Evolutionary conservation across 2,329 filamentous ascomycete genomes (phyloP), one percentile per base, ranked within the genome.

Genomic region (Dactylellina leptospora): DNA sequence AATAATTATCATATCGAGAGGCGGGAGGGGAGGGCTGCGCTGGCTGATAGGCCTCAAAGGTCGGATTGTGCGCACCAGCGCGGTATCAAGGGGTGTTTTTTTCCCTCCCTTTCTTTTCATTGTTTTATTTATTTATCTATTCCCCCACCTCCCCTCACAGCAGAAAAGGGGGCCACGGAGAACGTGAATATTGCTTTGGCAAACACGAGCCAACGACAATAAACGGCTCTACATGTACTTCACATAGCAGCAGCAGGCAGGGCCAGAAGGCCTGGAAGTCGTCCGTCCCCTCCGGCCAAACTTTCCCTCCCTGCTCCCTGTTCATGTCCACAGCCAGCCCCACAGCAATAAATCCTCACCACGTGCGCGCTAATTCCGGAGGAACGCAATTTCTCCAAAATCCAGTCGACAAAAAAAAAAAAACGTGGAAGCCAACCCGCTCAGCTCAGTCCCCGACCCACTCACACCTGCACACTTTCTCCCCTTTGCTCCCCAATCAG

Each of bases 341-440:
- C 36, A 54, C 50, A 33, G n/a, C 48, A 55, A 55, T 47, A 55
- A 55, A 47, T 50, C 25, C 44, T 48, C 54, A 62, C 66, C 66
- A 71, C 66, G 66, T 71, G 66, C 58, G 58, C 66, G 66, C 66
- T 71, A 71, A 71, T 71, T 71, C 66, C 66, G 66, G 64, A 63
- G 66, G 66, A 71, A 71, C 66, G 58, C 66, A 71, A 71, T 71
- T 62, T 71, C 66, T 71, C 64, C 63, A 53, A 54, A 62, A 62
- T 48, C 60, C 60, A 63, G 50, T 54, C 54, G 36, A 54, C 22
- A 56, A 28, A 48, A 42, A 63, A 36, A 40, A 53, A 71, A 72
- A 72, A 72, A 72, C 68, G 68, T 72, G 66, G 66, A 71, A 71
- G 66, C 66, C 66, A 71, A 51, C 58, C 66, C 50, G 66, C 55